A percentile compares a stretch with the other conserved stretches of the same genome.
These are phyloP conservation scores for Cyamopsis tetragonoloba DNA, from an alignment of 306 rosid genomes.

Conservation along the genomic window DNA sequence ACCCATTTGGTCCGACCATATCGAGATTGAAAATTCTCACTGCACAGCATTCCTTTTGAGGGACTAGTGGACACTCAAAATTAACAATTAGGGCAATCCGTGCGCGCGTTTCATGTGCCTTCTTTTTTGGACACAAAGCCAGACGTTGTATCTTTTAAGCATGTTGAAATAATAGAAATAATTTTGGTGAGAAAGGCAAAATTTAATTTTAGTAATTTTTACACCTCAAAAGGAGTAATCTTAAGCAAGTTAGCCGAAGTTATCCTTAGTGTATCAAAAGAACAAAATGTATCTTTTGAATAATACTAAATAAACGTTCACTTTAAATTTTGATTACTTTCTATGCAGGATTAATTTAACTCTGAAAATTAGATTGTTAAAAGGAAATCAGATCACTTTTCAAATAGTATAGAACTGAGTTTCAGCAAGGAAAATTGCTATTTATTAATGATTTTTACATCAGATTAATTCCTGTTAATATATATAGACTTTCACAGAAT, in stretches of 20 bases:
- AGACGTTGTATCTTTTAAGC: too few relatives aligned
- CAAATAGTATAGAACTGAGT: too few relatives aligned
- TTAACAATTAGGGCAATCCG: constrained; percentile 25
- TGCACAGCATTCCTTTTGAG: constrained; percentile 34
- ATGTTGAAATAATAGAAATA: too few relatives aligned
- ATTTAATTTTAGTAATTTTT: background rate
- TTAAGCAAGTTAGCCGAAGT: too few relatives aligned
- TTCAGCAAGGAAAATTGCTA: too few relatives aligned
- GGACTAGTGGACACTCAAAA: constrained; percentile 11
- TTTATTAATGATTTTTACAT: background rate
- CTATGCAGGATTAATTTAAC: background rate
- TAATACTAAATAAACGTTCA: background rate
- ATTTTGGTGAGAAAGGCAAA: too few relatives aligned
- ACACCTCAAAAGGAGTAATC: too few relatives aligned
- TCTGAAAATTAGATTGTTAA: background rate
- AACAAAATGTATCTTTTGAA: too few relatives aligned
- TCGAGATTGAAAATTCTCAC: constrained; percentile 44
- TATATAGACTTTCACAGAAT: too few relatives aligned
- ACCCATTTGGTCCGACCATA: constrained; percentile 45
- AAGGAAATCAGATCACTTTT: background rate
- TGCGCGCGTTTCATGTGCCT: constrained; percentile 20
- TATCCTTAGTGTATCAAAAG: too few relatives aligned
- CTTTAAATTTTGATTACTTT: background rate
- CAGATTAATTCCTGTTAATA: too few relatives aligned
- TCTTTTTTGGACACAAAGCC: constrained; percentile 17